Conservation (phyloP, 768 basidiomycete species). For the Lentinula aciculospora region DNA sequence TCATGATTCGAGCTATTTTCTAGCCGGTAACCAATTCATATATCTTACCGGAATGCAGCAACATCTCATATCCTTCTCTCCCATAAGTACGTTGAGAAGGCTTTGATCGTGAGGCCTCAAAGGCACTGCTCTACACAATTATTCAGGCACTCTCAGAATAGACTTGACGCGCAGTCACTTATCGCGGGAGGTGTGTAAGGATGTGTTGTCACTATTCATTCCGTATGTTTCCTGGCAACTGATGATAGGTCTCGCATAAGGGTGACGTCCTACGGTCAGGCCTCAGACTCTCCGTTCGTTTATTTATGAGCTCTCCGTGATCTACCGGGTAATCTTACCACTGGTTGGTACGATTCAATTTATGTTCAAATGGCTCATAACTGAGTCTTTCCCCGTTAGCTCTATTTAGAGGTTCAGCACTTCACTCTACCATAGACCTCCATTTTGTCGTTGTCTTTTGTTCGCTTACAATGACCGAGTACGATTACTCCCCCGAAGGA, state of each 20-base stretch:
- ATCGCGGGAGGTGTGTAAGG: neutral
- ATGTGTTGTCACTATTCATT: neutral
- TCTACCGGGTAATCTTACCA: neutral
- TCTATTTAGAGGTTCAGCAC: neutral
- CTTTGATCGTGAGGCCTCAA: too few relatives aligned
- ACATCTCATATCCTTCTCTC: too few relatives aligned
- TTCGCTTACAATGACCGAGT: slow-evolving; percentile 38
- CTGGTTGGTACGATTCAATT: neutral
- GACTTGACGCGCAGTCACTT: neutral
- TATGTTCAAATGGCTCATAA: too few relatives aligned
- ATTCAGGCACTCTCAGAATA: neutral
- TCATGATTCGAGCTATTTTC: too few relatives aligned
- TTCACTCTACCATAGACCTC: neutral
- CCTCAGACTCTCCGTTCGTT: neutral
- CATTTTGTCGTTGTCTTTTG: neutral
- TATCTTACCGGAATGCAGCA: too few relatives aligned
- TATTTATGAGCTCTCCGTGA: neutral
- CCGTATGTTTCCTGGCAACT: neutral
- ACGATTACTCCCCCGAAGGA: slow-evolving; percentile 45
- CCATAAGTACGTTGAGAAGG: too few relatives aligned
- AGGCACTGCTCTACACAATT: too few relatives aligned
- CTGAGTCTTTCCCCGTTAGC: too few relatives aligned
- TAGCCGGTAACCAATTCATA: too few relatives aligned
- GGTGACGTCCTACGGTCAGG: neutral
- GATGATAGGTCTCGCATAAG: neutral